phyloP scores from a whole-genome alignment of 2,329 filamentous ascomycete species.

The Lasiodiplodia sp. region DNA sequence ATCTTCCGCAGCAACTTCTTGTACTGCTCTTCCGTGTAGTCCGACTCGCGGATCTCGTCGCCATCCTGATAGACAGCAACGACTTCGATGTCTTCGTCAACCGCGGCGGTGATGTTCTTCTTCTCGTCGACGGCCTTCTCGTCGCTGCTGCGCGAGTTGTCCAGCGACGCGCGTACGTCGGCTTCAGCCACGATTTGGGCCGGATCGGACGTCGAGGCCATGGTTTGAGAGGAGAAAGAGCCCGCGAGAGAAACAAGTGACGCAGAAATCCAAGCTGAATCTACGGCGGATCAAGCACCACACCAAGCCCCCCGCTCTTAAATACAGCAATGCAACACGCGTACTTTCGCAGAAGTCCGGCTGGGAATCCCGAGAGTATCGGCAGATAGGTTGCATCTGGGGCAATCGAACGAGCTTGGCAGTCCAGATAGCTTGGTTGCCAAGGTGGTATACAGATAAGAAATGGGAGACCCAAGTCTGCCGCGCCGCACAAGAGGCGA shows the following conservation, averaged over 20 bases:
- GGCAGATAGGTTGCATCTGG: slow-evolving; percentile 16
- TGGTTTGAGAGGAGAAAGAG: not conserved
- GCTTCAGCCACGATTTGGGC: not conserved
- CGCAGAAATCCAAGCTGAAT: not conserved
- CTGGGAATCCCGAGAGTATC: not conserved
- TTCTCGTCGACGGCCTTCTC: slow-evolving; percentile 25
- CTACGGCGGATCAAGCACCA: not conserved
- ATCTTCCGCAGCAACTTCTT: slow-evolving; percentile 28
- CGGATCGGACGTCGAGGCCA: slow-evolving; percentile 3
- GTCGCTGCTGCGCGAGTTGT: slow-evolving; percentile 7
- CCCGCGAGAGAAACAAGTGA: not conserved
- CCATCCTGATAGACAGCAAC: slow-evolving; percentile 7
- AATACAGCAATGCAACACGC: not conserved
- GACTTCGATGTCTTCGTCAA: slow-evolving; percentile 20
- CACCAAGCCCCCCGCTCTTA: not conserved
- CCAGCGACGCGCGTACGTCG: not conserved
- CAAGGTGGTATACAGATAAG: slow-evolving; percentile 1
- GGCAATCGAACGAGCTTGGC: slow-evolving; percentile 2
- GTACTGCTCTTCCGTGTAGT: slow-evolving; percentile 29
- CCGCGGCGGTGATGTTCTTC: not conserved
- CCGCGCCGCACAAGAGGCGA: slow-evolving; percentile 1
- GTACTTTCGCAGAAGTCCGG: slow-evolving; percentile 4
- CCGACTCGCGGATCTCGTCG: slow-evolving; percentile 25
- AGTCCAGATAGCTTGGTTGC: slow-evolving; percentile 18
- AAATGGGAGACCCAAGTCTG: not conserved